Evolutionary conservation across 2,329 filamentous ascomycete genomes (phyloP).

Genomic region (Tolypocladium guangdongense): DNA sequence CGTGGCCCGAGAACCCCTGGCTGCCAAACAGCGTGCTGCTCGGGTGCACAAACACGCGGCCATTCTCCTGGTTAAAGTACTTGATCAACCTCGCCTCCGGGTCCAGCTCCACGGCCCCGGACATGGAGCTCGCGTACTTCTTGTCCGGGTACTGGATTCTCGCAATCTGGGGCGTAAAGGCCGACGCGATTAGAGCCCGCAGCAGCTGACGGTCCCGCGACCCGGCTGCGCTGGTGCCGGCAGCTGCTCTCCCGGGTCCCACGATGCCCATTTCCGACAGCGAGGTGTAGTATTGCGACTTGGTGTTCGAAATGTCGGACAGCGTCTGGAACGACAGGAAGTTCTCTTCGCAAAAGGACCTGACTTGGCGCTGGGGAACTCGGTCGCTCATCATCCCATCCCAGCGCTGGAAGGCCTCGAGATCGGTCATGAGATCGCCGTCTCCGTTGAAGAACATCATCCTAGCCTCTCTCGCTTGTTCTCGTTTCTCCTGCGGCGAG

Average conservation of each 20-base stretch:
- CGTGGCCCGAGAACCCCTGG: slow-evolving; percentile 64
- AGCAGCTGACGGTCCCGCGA: slow-evolving; percentile 38
- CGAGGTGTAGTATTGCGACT: slow-evolving; percentile 74
- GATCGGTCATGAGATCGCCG: slow-evolving; percentile 81
- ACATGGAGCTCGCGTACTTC: slow-evolving; percentile 80
- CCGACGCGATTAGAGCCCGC: slow-evolving; percentile 59
- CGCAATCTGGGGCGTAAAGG: slow-evolving; percentile 77
- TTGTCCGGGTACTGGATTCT: slow-evolving; percentile 91
- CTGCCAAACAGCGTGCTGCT: slow-evolving; percentile 76
- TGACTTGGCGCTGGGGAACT: slow-evolving; percentile 49
- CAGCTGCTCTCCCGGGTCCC: slow-evolving; percentile 23
- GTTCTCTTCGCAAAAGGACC: slow-evolving; percentile 72
- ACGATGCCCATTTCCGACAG: slow-evolving; percentile 80
- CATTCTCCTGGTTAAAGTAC: slow-evolving; percentile 79
- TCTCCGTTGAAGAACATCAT: slow-evolving; percentile 64
- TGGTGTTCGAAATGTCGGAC: slow-evolving; percentile 77
- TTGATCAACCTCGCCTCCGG: slow-evolving; percentile 87
- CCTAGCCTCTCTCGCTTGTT: slow-evolving; percentile 68
- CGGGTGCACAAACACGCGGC: slow-evolving; percentile 87
- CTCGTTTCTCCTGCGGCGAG: slow-evolving; percentile 70
- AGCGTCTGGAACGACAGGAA: slow-evolving; percentile 78
- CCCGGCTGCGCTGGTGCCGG: slow-evolving; percentile 17
- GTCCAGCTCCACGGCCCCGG: slow-evolving; percentile 84
- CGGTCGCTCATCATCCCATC: slow-evolving; percentile 50
- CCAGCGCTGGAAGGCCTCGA: slow-evolving; percentile 79